These are phyloP conservation scores for Zygoascus hellenicus DNA, from an alignment of 1,139 yeast genomes.

Conservation along the genomic window DNA sequence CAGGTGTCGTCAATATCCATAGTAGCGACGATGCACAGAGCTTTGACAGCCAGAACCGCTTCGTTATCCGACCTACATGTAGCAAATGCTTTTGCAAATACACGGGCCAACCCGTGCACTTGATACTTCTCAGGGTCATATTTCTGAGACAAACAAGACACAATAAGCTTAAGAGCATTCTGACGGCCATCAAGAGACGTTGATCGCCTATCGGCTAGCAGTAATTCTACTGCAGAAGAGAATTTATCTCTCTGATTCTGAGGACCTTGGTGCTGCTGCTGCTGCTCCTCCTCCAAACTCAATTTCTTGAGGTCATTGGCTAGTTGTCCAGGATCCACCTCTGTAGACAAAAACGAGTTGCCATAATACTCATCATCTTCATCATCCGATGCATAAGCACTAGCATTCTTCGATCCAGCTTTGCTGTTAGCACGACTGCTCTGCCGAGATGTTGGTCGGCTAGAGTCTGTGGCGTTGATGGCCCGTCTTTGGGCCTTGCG, in stretches of 20 bases:
- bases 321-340: slow-evolving; percentile 20
- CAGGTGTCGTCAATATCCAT: slow-evolving; percentile 26
- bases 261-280: slow-evolving; percentile 4
- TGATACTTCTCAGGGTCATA: slow-evolving; percentile 31
- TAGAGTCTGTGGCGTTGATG: not conserved
- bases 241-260: slow-evolving; percentile 20
- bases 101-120: slow-evolving; percentile 9
- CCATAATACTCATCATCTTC: slow-evolving; percentile 25
- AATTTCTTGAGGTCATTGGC: slow-evolving; percentile 20
- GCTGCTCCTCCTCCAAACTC: slow-evolving; percentile 11
- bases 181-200: slow-evolving; percentile 33
- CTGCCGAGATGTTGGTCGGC: not conserved
- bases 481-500: not conserved
- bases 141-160: slow-evolving; percentile 27
- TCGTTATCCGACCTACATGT: slow-evolving; percentile 31
- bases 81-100: slow-evolving; percentile 25
- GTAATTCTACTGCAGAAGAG: slow-evolving; percentile 27
- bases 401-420: not conserved
- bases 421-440: not conserved
- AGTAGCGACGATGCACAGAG: slow-evolving; percentile 27
- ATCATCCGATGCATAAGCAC: slow-evolving; percentile 15
- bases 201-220: slow-evolving; percentile 28
- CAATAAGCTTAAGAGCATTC: slow-evolving; percentile 28
- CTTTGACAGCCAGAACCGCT: slow-evolving; percentile 29
- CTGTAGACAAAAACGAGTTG: slow-evolving; percentile 20